Evolutionary conservation across 1,284 basidiomycete genomes (phyloP).

Genomic region (Xerocomus amazonicus): DNA sequence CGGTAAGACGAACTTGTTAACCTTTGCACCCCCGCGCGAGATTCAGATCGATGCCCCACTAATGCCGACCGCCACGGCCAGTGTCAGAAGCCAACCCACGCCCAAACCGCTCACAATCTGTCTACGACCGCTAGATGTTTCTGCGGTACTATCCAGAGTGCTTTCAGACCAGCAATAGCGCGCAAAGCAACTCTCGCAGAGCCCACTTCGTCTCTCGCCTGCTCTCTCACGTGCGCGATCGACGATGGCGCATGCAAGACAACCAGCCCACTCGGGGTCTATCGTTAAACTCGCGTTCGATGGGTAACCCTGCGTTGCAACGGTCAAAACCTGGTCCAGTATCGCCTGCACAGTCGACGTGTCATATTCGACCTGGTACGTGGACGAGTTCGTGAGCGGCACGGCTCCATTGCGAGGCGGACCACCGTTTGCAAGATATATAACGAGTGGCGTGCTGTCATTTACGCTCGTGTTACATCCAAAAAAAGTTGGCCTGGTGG

Average conservation of each 20-base stretch:
- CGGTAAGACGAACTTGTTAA: conserved; percentile 4
- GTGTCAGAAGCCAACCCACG: conserved; percentile 3
- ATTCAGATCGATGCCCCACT: conserved; percentile 17
- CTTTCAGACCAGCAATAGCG: conserved; percentile 40
- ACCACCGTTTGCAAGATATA: conserved; percentile 43
- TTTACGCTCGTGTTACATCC: conserved; percentile 35
- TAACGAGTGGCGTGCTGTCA: conserved; percentile 32
- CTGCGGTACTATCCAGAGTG: neutral
- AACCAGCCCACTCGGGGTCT: conserved; percentile 43
- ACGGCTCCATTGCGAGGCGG: conserved; percentile 38
- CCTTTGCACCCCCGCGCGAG: conserved; percentile 3
- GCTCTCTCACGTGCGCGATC: conserved; percentile 36
- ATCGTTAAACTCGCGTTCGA: conserved; percentile 5
- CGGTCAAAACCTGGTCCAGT: conserved; percentile 39
- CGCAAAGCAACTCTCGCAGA: conserved; percentile 38
- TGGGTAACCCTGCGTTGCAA: conserved; percentile 41
- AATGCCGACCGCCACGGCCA: conserved; percentile 10
- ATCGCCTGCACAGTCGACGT: conserved; percentile 36
- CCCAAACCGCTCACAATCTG: neutral
- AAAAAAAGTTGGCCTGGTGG: conserved; percentile 42
- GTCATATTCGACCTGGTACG: conserved; percentile 33
- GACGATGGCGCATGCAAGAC: conserved; percentile 43
- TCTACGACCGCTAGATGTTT: neutral
- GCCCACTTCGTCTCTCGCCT: conserved; percentile 33
- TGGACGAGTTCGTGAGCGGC: conserved; percentile 42